Evolutionary conservation across 257 asterid species (phyloP).

Genomic region (Fraxinus cuspidata): DNA sequence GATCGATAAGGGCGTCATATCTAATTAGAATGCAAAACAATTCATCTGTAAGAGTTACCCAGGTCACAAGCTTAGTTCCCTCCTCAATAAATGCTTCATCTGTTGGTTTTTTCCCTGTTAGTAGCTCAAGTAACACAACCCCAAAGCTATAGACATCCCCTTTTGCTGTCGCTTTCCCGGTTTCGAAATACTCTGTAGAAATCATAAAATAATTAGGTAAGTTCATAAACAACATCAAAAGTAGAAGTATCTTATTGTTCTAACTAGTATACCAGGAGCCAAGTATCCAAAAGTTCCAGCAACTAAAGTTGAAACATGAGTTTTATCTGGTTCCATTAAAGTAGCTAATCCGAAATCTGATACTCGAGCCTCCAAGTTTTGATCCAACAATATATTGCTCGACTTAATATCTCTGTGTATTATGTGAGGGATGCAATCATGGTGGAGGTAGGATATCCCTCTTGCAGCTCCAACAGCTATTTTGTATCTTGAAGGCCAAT

Average conservation of each 20-base stretch:
- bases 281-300: constrained; percentile 94
- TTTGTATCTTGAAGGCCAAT: constrained; percentile 74
- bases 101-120: constrained; percentile 76
- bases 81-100: constrained; percentile 85
- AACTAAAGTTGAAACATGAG: constrained; percentile 85
- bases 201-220: constrained; percentile 17
- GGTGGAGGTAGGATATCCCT: constrained; percentile 86
- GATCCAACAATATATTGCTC: constrained; percentile 78
- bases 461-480: constrained; percentile 90
- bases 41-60: constrained; percentile 51
- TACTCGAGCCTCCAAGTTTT: constrained; percentile 69
- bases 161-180: constrained; percentile 84
- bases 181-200: constrained; percentile 78
- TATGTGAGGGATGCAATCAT: constrained; percentile 87
- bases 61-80: constrained; percentile 88
- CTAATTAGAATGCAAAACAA: neutral
- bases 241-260: neutral
- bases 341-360: constrained; percentile 94
- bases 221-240: constrained; percentile 3
- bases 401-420: constrained; percentile 89
- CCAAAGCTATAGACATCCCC: constrained; percentile 97
- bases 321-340: constrained; percentile 72
- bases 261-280: constrained; percentile 69
- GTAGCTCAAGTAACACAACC: constrained; percentile 83
- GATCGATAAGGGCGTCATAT: neutral